Percentiles rank a stretch among this genome's conserved stretches.
These are phyloP conservation scores for Yamadazyma aaseri DNA, from an alignment of 1,139 yeast genomes.

Conservation along the genomic window DNA sequence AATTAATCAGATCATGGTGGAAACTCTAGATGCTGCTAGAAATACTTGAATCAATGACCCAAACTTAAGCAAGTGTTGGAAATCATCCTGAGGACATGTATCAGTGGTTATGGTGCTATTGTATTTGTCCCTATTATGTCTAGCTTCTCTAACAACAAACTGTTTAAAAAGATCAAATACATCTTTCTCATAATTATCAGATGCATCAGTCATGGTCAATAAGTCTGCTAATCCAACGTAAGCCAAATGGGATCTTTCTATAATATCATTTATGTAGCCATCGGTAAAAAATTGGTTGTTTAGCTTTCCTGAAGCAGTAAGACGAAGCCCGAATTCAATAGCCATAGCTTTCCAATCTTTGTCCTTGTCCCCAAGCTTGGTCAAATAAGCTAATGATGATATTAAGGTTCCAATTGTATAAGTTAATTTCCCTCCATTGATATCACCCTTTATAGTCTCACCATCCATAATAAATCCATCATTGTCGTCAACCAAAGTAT, in stretches of 20 bases:
- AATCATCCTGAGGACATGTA: conserved; percentile 14
- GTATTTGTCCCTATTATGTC: conserved; percentile 21
- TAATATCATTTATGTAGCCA: conserved; percentile 20
- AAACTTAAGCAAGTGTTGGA: conserved; percentile 15
- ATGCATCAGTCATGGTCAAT: conserved; percentile 18
- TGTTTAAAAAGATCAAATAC: conserved; percentile 21
- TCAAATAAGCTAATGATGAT: conserved; percentile 29
- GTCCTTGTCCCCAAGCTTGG: conserved; percentile 13
- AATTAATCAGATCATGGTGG: conserved; percentile 13
- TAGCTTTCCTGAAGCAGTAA: conserved; percentile 15
- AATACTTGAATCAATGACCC: conserved; percentile 25
- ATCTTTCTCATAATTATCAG: conserved; percentile 13
- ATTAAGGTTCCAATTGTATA: conserved; percentile 38
- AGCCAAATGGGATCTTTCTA: conserved; percentile 20
- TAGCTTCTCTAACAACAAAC: conserved; percentile 21
- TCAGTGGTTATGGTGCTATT: conserved; percentile 4
- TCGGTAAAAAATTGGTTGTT: conserved; percentile 17
- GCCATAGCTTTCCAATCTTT: conserved; percentile 19
- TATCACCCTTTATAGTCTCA: conserved; percentile 18
- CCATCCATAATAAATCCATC: conserved; percentile 36
- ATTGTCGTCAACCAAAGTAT: conserved; percentile 26
- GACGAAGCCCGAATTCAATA: conserved; percentile 17
- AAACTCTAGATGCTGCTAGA: conserved; percentile 19
- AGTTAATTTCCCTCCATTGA: conserved; percentile 34
- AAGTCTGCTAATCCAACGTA: conserved; percentile 23